phyloP scores from a whole-genome alignment of 2,329 filamentous ascomycete genomes.

The Beauveria rudraprayagi region DNA sequence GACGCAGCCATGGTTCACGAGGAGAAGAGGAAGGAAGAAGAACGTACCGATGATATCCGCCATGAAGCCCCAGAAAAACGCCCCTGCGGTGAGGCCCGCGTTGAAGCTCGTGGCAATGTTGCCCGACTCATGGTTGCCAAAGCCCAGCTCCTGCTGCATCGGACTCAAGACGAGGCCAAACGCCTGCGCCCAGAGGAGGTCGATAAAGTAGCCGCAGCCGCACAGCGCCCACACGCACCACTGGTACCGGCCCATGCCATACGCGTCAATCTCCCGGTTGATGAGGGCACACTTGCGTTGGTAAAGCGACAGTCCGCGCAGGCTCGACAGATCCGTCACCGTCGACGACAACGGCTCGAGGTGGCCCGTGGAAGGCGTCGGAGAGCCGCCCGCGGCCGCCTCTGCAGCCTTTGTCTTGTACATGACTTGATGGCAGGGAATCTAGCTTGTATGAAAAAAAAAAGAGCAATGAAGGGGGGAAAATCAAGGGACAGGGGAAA shows the following conservation, averaged over 20 bases:
- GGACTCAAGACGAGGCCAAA: conserved; percentile 47
- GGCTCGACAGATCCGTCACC: conserved; percentile 6
- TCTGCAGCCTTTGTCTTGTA: neutral
- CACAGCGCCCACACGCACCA: conserved; percentile 45
- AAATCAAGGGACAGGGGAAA: too few relatives aligned
- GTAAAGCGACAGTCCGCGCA: conserved; percentile 23
- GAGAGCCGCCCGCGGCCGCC: neutral
- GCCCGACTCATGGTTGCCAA: conserved; percentile 28
- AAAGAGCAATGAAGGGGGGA: too few relatives aligned
- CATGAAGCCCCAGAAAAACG: conserved; percentile 47
- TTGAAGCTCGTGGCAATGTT: conserved; percentile 49
- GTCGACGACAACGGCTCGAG: neutral
- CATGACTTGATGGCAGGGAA: neutral
- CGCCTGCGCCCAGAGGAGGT: conserved; percentile 50
- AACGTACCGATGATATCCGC: conserved; percentile 38
- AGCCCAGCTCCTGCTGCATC: conserved; percentile 48
- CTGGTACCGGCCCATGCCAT: conserved; percentile 46
- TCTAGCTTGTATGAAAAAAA: neutral
- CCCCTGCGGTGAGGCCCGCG: conserved; percentile 45
- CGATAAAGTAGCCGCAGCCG: conserved; percentile 47
- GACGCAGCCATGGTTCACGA: too few relatives aligned
- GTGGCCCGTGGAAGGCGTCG: neutral
- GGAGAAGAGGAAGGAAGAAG: too few relatives aligned
- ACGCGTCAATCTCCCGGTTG: conserved; percentile 39
- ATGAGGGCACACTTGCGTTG: conserved; percentile 29